A percentile compares a stretch with the other conserved stretches of the same genome.
Evolutionary conservation across 441 rosid genomes (phyloP).

Genomic region (Raphanus hybrid): DNA sequence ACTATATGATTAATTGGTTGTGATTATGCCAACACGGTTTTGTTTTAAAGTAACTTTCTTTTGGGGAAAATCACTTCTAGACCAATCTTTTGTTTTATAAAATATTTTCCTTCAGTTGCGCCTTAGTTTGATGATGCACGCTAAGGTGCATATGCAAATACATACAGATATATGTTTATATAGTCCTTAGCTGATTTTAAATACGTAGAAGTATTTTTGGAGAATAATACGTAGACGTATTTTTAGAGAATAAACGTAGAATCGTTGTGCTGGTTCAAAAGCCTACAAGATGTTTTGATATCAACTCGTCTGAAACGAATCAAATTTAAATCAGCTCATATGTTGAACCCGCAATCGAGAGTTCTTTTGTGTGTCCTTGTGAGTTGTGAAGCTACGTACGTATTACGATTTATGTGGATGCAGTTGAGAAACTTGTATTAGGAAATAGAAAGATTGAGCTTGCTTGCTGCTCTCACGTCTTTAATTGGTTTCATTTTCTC

Average conservation of each 20-base stretch:
- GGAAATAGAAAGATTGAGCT: conserved; percentile 14
- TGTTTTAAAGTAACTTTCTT: background rate
- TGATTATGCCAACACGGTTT: conserved; percentile 20
- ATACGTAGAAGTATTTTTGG: background rate
- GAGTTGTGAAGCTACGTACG: background rate
- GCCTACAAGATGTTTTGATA: background rate
- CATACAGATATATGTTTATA: background rate
- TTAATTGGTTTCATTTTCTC: conserved; percentile 24
- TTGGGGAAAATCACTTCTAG: background rate
- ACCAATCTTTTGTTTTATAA: conserved; percentile 7
- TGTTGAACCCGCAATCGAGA: background rate
- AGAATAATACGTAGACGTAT: background rate
- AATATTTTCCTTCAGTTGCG: conserved; percentile 55
- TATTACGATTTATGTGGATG: conserved; percentile 5
- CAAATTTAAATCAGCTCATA: background rate
- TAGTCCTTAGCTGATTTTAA: background rate
- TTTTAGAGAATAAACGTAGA: background rate
- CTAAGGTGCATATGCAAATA: conserved; percentile 9
- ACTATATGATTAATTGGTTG: conserved; percentile 2
- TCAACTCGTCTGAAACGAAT: background rate
- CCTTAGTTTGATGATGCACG: conserved; percentile 54
- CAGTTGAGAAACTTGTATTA: background rate
- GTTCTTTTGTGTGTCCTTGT: background rate
- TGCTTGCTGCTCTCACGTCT: conserved; percentile 16
- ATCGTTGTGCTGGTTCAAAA: background rate